phyloP scores from a whole-genome alignment of 305 asterid genomes.

The Solanum hybrid region DNA sequence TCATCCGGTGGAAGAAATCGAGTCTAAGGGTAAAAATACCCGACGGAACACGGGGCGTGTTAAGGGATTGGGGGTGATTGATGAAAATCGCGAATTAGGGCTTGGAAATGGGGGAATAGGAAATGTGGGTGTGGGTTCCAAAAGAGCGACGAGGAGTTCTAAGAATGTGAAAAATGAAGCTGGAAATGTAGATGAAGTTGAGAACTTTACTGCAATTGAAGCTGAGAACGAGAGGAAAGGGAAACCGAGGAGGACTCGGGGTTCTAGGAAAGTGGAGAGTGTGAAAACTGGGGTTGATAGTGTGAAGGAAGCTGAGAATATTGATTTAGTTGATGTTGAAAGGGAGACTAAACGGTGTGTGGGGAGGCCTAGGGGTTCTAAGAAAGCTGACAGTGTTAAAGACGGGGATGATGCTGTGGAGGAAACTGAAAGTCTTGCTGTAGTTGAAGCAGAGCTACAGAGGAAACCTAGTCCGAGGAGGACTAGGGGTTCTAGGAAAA shows the following conservation, averaged over 20 bases:
- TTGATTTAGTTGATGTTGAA: background rate
- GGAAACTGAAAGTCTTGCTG: conserved; percentile 9
- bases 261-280: background rate
- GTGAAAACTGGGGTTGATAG: background rate
- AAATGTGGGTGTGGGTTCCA: conserved; percentile 1
- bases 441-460: conserved; percentile 10
- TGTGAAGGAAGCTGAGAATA: background rate
- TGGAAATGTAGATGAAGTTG: background rate
- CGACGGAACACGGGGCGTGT: conserved; percentile 28
- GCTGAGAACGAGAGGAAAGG: background rate
- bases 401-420: conserved; percentile 5
- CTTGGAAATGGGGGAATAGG: conserved; percentile 10
- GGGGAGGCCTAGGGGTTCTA: conserved; percentile 12
- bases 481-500: conserved; percentile 24
- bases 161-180: background rate
- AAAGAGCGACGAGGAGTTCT: background rate
- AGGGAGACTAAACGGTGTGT: background rate
- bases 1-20: conserved; percentile 4
- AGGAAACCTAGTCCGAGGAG: conserved; percentile 9
- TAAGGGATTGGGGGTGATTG: conserved; percentile 26
- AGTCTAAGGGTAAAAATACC: background rate
- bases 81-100: conserved; percentile 34
- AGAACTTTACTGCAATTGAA: background rate
- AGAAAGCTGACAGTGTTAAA: conserved; percentile 5
- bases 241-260: background rate